Percentiles rank a stretch among this genome's conserved stretches.
phyloP scores from a whole-genome alignment of 495 filamentous ascomycete species.

The Cercophora sp. region DNA sequence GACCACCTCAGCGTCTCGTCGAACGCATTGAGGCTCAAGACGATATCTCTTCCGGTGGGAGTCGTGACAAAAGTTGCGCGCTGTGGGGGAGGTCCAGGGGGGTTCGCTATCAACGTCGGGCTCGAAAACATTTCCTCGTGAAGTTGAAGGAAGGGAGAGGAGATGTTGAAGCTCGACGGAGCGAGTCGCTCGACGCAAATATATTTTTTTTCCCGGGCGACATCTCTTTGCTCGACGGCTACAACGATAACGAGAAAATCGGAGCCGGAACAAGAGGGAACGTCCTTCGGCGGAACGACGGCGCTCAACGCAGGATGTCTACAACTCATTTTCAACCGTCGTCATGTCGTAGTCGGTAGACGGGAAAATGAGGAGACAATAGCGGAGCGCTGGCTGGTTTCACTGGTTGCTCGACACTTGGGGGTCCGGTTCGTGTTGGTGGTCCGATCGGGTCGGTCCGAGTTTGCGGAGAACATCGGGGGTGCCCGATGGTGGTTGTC shows the following conservation, averaged over 20 bases:
- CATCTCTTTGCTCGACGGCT: conserved; percentile 17
- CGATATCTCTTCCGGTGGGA: conserved; percentile 5
- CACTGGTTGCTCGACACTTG: too few relatives aligned
- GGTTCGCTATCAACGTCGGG: neutral
- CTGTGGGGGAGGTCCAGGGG: neutral
- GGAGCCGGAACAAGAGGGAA: conserved; percentile 14
- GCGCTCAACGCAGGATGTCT: conserved; percentile 3
- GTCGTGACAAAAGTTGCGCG: neutral
- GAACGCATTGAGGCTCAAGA: conserved; percentile 6
- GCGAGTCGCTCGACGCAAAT: conserved; percentile 18
- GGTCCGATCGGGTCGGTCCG: too few relatives aligned
- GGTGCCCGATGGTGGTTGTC: too few relatives aligned
- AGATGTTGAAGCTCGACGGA: neutral
- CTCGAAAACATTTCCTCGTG: too few relatives aligned
- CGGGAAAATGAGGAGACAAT: too few relatives aligned
- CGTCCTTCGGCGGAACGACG: conserved; percentile 14
- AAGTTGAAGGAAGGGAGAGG: neutral
- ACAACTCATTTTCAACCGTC: too few relatives aligned
- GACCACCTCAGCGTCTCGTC: conserved; percentile 11
- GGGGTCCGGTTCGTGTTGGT: too few relatives aligned
- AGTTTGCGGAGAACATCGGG: too few relatives aligned
- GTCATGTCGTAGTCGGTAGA: too few relatives aligned
- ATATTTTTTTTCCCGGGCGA: neutral
- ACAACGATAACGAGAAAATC: conserved; percentile 2
- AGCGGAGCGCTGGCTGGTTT: too few relatives aligned